Evolutionary conservation across 371 early-diverging fungal species (phyloP).

Genomic region (Mortierella sp.): DNA sequence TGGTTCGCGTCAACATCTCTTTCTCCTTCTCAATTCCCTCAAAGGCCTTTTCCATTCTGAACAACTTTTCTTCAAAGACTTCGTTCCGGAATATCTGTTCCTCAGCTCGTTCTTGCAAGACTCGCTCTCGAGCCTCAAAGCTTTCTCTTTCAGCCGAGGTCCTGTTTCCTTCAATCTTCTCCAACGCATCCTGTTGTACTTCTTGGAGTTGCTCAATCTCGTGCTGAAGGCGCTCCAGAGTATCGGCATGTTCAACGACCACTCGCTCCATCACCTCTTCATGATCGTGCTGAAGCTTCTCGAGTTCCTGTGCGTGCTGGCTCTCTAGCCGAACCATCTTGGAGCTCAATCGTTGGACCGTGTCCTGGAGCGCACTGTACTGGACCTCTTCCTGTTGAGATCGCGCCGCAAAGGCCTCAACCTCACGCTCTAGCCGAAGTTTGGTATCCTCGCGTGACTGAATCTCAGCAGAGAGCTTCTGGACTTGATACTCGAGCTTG

Average conservation of each 20-base stretch:
- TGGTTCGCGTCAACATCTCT: constrained; percentile 18
- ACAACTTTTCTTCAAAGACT: constrained; percentile 31
- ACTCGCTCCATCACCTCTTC: constrained; percentile 17
- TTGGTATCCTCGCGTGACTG: constrained; percentile 1
- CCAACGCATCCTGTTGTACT: background rate
- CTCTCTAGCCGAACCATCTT: constrained; percentile 35
- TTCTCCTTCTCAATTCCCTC: constrained; percentile 17
- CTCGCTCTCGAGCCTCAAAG: constrained; percentile 27
- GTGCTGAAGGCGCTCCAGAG: constrained; percentile 16
- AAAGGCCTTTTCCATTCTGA: constrained; percentile 18
- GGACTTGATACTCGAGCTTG: constrained; percentile 10
- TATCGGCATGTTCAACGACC: constrained; percentile 21
- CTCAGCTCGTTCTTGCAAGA: constrained; percentile 22
- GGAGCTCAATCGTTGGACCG: constrained; percentile 33
- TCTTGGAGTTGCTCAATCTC: constrained; percentile 9
- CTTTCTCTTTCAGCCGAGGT: constrained; percentile 9
- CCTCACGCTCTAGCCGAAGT: constrained; percentile 11
- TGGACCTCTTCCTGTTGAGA: constrained; percentile 35
- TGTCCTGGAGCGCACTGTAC: constrained; percentile 39
- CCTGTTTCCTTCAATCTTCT: constrained; percentile 1
- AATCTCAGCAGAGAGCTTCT: constrained; percentile 8
- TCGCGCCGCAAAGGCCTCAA: constrained; percentile 8
- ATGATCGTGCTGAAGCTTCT: constrained; percentile 21
- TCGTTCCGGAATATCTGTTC: constrained; percentile 11
- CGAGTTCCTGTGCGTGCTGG: constrained; percentile 28